Evolutionary conservation across 1,284 basidiomycete species (phyloP), one percentile per base, ranked within the genome.

Genomic region (Lentinus polychrous): DNA sequence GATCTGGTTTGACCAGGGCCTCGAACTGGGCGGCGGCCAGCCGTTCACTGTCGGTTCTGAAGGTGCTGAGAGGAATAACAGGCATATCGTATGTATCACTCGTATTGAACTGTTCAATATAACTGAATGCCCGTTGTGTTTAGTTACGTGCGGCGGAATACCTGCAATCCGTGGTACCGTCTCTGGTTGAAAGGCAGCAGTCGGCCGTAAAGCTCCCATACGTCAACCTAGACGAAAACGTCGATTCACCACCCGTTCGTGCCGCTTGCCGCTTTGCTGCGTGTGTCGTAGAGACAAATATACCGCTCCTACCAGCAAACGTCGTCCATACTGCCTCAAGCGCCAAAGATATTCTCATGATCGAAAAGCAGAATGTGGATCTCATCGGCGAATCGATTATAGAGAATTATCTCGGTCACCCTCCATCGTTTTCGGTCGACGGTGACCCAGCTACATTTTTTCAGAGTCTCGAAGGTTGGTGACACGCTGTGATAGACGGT

Each of bases 11-110:
- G 79, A 83, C 58, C 75, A 81, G 54, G 76, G 75, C 8, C 71
- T 81, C 46, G 75, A 75, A 52, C 69, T 85, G 1, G 76, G 72
- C 32, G 79, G 79, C 2, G 80, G 77, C 0, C 63, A 78, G 47
- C 70, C 80, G 7, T 86, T 86, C 57, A 84, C 82, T 12, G 71
- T 78, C 1, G 80, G 83, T 11, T 53, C 59, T 0, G 76, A 79
- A 56, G 81, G 83, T 7, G 67, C 76, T 34, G 70, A 74, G 48
- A 64, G 81, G 48, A 86, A 86, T 55, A 68, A 68, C 44, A 60
- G 57, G 47, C 76, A 83, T 56, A 81, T 82, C 45, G 82, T 84
- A 50, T 49, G 80, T 71, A 6, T 35, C 20, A 24, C 18, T n/a
- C 32, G 12, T 40, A 35, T 32, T 42, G 15, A 11, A 18, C 23